phyloP scores from a whole-genome alignment of 2,329 filamentous ascomycete genomes.

The Cladosporium sp. region DNA sequence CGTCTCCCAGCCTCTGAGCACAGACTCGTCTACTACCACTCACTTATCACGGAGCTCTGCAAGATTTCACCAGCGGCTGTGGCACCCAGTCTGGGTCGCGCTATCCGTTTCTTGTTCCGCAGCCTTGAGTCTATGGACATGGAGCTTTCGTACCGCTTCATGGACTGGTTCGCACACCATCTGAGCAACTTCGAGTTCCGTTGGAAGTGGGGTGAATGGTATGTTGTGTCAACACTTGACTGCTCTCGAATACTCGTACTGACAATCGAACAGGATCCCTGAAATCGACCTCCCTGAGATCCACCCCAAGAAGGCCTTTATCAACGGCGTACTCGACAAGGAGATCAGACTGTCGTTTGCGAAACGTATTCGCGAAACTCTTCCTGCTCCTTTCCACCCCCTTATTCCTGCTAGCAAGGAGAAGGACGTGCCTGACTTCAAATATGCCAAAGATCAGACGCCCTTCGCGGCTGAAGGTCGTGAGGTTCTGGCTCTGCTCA shows the following conservation, averaged over 20 bases:
- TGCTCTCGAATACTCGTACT: constrained; percentile 14
- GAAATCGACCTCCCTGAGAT: constrained; percentile 75
- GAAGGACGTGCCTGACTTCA: constrained; percentile 94
- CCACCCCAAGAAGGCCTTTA: constrained; percentile 90
- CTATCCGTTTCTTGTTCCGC: constrained; percentile 87
- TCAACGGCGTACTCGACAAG: constrained; percentile 87
- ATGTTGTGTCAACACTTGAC: constrained; percentile 31
- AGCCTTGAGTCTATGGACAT: constrained; percentile 81
- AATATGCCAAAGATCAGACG: constrained; percentile 73
- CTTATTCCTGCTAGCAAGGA: constrained; percentile 86
- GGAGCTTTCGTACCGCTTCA: constrained; percentile 80
- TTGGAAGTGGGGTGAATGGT: constrained; percentile 99
- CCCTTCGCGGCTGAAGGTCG: constrained; percentile 84
- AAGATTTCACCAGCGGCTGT: constrained; percentile 96
- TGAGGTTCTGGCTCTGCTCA: constrained; percentile 75
- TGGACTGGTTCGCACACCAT: constrained; percentile 98
- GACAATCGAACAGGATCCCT: constrained; percentile 58
- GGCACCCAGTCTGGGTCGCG: constrained; percentile 86
- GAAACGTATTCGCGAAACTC: constrained; percentile 89
- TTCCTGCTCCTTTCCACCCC: constrained; percentile 78
- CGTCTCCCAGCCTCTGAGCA: constrained; percentile 84
- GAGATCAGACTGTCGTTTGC: constrained; percentile 96
- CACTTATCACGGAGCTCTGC: constrained; percentile 90
- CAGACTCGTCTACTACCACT: constrained; percentile 95
- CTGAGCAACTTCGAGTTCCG: constrained; percentile 98